These are phyloP conservation scores for Hirschioporus abietinus DNA, from an alignment of 768 basidiomycete species.

Conservation along the genomic window DNA sequence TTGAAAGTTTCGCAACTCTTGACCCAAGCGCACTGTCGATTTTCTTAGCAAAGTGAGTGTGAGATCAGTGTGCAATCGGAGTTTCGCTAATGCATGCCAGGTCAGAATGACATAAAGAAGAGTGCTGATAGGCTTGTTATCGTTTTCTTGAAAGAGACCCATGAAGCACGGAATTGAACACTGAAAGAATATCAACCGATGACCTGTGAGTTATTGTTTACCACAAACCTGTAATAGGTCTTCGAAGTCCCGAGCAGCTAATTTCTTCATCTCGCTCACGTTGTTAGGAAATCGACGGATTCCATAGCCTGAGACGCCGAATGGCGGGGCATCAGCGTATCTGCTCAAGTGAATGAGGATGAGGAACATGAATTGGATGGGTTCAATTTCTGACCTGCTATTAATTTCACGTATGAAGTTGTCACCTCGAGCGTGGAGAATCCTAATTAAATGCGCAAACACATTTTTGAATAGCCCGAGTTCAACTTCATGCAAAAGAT, in stretches of 20 bases:
- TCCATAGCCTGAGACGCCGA: not conserved
- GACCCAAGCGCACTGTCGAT: slow-evolving; percentile 18
- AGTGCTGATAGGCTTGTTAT: slow-evolving; percentile 13
- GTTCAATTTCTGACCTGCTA: slow-evolving; percentile 6
- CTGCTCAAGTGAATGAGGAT: not conserved
- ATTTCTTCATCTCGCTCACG: slow-evolving; percentile 14
- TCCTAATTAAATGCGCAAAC: slow-evolving; percentile 23
- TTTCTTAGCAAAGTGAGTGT: slow-evolving; percentile 17
- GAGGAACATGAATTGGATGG: not conserved
- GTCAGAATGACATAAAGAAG: not conserved
- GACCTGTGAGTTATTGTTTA: not conserved
- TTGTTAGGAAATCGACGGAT: slow-evolving; percentile 11
- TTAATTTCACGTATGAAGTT: slow-evolving; percentile 3
- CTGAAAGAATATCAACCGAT: slow-evolving; percentile 16
- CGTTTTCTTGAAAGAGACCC: slow-evolving; percentile 25
- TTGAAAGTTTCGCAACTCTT: slow-evolving; percentile 18
- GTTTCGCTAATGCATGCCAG: slow-evolving; percentile 11
- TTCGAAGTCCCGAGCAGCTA: slow-evolving; percentile 15
- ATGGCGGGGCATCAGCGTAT: not conserved
- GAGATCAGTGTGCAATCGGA: slow-evolving; percentile 8
- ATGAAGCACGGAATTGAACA: slow-evolving; percentile 35
- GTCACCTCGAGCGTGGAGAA: slow-evolving; percentile 14
- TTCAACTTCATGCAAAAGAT: slow-evolving; percentile 30
- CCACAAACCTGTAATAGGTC: slow-evolving; percentile 14
- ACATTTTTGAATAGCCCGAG: slow-evolving; percentile 29